Percentiles rank a stretch among this genome's conserved stretches.
Evolutionary conservation across 2,329 filamentous ascomycete species (phyloP).

Genomic region (Fusarium sp.): DNA sequence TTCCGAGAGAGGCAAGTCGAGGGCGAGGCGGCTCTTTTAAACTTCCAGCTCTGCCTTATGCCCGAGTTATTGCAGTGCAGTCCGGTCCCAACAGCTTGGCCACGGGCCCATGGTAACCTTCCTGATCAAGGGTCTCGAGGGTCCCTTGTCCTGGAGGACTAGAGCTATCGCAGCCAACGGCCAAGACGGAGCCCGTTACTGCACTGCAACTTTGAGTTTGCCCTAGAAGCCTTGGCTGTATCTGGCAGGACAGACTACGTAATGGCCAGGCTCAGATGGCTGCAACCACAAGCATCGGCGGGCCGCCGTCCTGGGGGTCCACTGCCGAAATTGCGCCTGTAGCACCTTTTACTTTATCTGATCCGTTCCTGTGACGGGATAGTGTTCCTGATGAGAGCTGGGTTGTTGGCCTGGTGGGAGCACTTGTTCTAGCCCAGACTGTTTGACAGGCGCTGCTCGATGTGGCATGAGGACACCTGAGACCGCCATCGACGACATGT

Average conservation of each 20-base stretch:
- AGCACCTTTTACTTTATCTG: conserved; percentile 42
- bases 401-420: background rate
- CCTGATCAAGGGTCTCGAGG: background rate
- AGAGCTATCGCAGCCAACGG: background rate
- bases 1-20: background rate
- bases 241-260: conserved; percentile 17
- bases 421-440: background rate
- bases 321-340: conserved; percentile 43
- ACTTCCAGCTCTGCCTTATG: conserved; percentile 9
- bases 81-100: background rate
- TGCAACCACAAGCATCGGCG: conserved; percentile 23
- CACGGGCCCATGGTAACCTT: conserved; percentile 8
- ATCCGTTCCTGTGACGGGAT: conserved; percentile 30
- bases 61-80: background rate
- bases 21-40: conserved; percentile 39
- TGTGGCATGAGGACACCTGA: background rate
- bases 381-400: conserved; percentile 6
- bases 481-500: conserved; percentile 3
- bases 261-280: conserved; percentile 26
- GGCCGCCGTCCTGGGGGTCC: conserved; percentile 33
- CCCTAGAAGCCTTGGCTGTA: conserved; percentile 8
- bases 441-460: background rate
- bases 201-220: conserved; percentile 16
- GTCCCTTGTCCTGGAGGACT: background rate
- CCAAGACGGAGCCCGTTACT: conserved; percentile 1